Evolutionary conservation across 495 filamentous ascomycete species (phyloP).

Genomic region (Annulohypoxylon moriforme): DNA sequence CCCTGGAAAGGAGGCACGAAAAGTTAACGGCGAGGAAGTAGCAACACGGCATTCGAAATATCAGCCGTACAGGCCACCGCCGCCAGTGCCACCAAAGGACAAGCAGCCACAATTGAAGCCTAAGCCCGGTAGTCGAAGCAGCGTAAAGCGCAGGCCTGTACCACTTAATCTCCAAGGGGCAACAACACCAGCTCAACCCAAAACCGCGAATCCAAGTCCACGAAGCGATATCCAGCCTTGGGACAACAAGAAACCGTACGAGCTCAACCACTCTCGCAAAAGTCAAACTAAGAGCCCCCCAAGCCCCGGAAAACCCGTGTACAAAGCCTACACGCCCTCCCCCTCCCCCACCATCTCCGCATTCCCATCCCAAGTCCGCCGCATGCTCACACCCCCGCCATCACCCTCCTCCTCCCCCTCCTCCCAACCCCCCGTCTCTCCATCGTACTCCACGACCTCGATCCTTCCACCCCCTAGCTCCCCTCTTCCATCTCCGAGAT

Average conservation of each 20-base stretch:
- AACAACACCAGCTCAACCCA: background rate
- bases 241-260: background rate
- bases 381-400: background rate
- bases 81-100: background rate
- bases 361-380: background rate
- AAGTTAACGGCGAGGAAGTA: background rate
- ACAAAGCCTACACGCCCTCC: background rate
- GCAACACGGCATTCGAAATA: background rate
- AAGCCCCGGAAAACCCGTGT: background rate
- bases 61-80: background rate
- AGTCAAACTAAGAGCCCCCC: background rate
- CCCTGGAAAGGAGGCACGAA: background rate
- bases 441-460: background rate
- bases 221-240: background rate
- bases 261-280: background rate
- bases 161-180: background rate
- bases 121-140: background rate
- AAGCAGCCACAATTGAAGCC: background rate
- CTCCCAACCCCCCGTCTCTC: background rate
- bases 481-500: background rate
- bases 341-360: background rate
- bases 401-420: background rate
- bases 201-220: background rate
- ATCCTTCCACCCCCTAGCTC: background rate
- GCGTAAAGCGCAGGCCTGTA: background rate